A percentile compares a stretch with the other conserved stretches of the same genome.
Evolutionary conservation across 2,329 filamentous ascomycete genomes (phyloP).

Genomic region (Verticillium zaregamsianum): DNA sequence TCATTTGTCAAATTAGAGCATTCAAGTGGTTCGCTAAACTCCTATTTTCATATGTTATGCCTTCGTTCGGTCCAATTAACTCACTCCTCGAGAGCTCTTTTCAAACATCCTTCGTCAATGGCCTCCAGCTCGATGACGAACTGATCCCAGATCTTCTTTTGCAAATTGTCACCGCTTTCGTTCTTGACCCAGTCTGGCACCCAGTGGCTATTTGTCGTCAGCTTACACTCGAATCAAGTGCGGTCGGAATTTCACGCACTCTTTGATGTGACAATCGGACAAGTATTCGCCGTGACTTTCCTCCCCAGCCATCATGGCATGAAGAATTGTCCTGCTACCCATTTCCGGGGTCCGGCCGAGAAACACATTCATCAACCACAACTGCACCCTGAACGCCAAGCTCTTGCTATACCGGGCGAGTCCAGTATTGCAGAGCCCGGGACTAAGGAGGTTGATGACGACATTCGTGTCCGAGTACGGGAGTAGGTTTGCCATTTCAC

Average conservation of each 20-base stretch:
- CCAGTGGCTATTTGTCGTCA: background rate
- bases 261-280: conserved; percentile 19
- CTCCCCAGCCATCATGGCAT: conserved; percentile 16
- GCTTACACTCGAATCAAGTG: background rate
- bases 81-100: background rate
- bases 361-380: background rate
- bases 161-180: conserved; percentile 2
- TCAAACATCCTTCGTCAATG: background rate
- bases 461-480: conserved; percentile 22
- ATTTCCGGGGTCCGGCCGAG: conserved; percentile 19
- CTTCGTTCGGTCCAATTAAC: background rate
- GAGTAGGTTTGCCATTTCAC: conserved; percentile 19
- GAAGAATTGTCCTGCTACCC: conserved; percentile 22
- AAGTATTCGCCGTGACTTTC: conserved; percentile 22
- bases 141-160: conserved; percentile 6
- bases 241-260: conserved; percentile 1
- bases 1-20: too few relatives aligned
- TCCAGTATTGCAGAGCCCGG: conserved; percentile 22
- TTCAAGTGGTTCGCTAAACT: too few relatives aligned
- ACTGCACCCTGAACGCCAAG: background rate
- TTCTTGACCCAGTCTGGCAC: conserved; percentile 6
- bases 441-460: conserved; percentile 24
- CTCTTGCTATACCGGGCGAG: conserved; percentile 5
- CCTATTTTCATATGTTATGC: background rate
- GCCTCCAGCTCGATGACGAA: conserved; percentile 3